Evolutionary conservation across 257 asterid species (phyloP), one percentile per base, ranked within the genome.

Genomic region (Orobanche coerulescens): DNA sequence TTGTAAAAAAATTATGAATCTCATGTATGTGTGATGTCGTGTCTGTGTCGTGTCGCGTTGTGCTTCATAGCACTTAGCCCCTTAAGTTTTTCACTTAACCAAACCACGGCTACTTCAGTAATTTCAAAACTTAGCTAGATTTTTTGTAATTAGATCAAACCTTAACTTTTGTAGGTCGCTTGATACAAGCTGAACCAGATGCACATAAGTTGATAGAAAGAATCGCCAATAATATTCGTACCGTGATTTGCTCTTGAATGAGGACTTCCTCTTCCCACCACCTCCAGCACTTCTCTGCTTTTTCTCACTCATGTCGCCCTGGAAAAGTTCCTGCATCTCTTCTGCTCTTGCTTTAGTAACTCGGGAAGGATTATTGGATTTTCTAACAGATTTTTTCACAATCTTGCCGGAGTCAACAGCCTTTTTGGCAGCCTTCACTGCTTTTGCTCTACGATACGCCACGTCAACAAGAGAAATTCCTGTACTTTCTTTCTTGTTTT

Each of bases 401-500:
- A 84, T 62, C 79, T 81, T 93, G 69, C 99, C 99, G 48, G 94
- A 79, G 48, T 93, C 88, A 42, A 81, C 84, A 65, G 98, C 98
- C 83, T 65, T 93, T 46, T 75, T 81, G 20, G 84, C 87, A 70
- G 95, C 94, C 83, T 93, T 93, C 64, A 78, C 98, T 57, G 96
- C 96, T 76, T 89, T 93, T 40, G 99, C 99, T 46, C 95, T 80
- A 64, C 97, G 93, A 68, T 84, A 83, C 16, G 92, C 99, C 66
- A 93, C 82, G 66, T 89, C 97, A 70, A 93, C 97, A 22, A 89
- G 80, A 34, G 91, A 64, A 37, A 88, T 80, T 68, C 95, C 96
- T 8, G 62, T 66, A 48, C 82, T 82, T 26, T 72, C 95, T 53
- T 78, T 23, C 26, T 49, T 81, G 23, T 72, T 75, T 58, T 76